These are phyloP conservation scores for Dryas drummondii DNA, from an alignment of 306 rosid genomes.

Conservation along the genomic window DNA sequence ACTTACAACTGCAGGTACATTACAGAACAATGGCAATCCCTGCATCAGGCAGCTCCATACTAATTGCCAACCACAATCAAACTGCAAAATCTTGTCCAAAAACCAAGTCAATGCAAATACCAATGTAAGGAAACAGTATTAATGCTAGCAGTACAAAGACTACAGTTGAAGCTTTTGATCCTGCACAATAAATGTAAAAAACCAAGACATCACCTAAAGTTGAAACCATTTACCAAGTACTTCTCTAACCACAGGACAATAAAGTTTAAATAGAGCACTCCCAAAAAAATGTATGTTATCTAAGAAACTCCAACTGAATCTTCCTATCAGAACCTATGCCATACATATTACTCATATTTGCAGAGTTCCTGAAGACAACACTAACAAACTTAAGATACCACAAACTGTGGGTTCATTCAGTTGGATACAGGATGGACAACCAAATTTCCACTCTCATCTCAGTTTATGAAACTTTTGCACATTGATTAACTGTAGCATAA, in stretches of 20 bases:
- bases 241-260: not conserved
- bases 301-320: not conserved
- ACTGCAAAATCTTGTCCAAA: slow-evolving; percentile 48
- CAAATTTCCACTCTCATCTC: not conserved
- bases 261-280: not conserved
- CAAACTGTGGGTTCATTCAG: not conserved
- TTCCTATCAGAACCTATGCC: not conserved
- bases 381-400: not conserved
- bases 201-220: not conserved
- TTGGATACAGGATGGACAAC: not conserved
- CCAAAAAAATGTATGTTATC: not conserved
- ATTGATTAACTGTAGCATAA: not conserved
- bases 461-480: not conserved
- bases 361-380: not conserved
- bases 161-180: not conserved
- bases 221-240: not conserved
- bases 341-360: not conserved
- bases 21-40: slow-evolving; percentile 77
- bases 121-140: slow-evolving; percentile 7
- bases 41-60: slow-evolving; percentile 77
- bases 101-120: slow-evolving; percentile 27
- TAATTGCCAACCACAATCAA: slow-evolving; percentile 65
- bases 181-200: not conserved
- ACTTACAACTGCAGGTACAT: slow-evolving; percentile 69
- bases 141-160: slow-evolving; percentile 12